These are phyloP conservation scores for Massarina eburnea DNA, from an alignment of 2,329 filamentous ascomycete genomes.

Conservation along the genomic window DNA sequence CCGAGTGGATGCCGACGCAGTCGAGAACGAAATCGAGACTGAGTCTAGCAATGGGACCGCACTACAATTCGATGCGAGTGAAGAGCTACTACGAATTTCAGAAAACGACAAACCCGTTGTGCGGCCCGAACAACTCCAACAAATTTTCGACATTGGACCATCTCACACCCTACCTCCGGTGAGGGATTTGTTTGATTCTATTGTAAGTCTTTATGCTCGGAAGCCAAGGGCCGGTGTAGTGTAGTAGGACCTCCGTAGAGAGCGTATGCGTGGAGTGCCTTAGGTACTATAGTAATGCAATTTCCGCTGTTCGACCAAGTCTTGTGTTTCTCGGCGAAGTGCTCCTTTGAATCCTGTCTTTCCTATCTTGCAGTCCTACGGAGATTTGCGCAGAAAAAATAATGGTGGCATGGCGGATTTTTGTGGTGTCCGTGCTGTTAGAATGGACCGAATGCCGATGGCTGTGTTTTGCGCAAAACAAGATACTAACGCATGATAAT, in stretches of 20 bases:
- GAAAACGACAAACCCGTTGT: slow-evolving; percentile 63
- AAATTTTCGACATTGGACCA: slow-evolving; percentile 68
- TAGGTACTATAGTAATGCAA: slow-evolving; percentile 7
- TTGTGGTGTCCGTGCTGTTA: neutral
- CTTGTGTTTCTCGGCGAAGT: neutral
- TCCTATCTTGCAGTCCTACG: neutral
- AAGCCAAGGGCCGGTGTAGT: slow-evolving; percentile 47
- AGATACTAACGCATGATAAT: too few relatives aligned
- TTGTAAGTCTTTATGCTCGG: slow-evolving; percentile 65
- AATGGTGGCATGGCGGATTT: neutral
- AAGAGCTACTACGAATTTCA: slow-evolving; percentile 14
- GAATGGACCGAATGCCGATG: neutral
- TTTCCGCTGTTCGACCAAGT: slow-evolving; percentile 1
- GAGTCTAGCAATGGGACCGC: slow-evolving; percentile 21
- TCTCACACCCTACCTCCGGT: slow-evolving; percentile 71
- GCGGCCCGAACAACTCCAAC: slow-evolving; percentile 66
- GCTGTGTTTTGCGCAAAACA: neutral
- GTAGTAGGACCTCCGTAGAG: slow-evolving; percentile 1
- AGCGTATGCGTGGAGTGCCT: neutral
- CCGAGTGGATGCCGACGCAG: slow-evolving; percentile 33
- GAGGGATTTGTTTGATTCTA: slow-evolving; percentile 74
- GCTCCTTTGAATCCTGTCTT: neutral
- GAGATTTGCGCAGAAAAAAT: neutral
- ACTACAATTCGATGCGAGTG: slow-evolving; percentile 8
- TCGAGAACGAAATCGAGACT: slow-evolving; percentile 30